phyloP scores from a whole-genome alignment of 768 basidiomycete species.

The Coprinopsis marcescibilis region DNA sequence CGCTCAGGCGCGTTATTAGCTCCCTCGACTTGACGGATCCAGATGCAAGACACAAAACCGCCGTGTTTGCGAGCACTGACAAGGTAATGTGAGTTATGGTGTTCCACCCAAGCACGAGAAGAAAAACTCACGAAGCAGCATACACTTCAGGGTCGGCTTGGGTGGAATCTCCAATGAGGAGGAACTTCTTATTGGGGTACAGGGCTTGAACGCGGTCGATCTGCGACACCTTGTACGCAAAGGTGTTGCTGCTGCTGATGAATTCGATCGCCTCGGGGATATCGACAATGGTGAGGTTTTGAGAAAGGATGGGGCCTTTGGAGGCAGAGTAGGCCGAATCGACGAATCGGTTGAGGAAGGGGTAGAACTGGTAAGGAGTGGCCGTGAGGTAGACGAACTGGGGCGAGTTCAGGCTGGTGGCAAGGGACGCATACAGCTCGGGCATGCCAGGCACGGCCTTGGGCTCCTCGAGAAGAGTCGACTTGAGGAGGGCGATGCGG shows the following conservation, averaged over 20 bases:
- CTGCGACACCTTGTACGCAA: conserved; percentile 30
- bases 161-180: conserved; percentile 39
- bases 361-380: conserved; percentile 40
- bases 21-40: conserved; percentile 41
- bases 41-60: conserved; percentile 31
- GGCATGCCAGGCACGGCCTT: conserved; percentile 41
- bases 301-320: conserved; percentile 33
- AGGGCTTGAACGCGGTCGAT: conserved; percentile 34
- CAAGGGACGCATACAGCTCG: conserved; percentile 33
- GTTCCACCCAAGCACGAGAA: not conserved
- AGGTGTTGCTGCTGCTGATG: conserved; percentile 19
- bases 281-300: conserved; percentile 31
- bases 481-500: conserved; percentile 25
- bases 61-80: conserved; percentile 30
- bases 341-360: conserved; percentile 38
- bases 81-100: not conserved
- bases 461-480: conserved; percentile 36
- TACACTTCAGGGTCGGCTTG: conserved; percentile 42
- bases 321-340: conserved; percentile 27
- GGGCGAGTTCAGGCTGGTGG: conserved; percentile 28
- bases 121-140: conserved; percentile 31
- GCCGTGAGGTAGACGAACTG: conserved; percentile 40
- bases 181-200: conserved; percentile 38
- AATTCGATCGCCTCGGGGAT: conserved; percentile 25
- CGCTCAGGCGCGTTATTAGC: conserved; percentile 34